Evolutionary conservation across 257 asterid genomes (phyloP), one percentile per base, ranked within the genome.

Genomic region (Petunia secreta): DNA sequence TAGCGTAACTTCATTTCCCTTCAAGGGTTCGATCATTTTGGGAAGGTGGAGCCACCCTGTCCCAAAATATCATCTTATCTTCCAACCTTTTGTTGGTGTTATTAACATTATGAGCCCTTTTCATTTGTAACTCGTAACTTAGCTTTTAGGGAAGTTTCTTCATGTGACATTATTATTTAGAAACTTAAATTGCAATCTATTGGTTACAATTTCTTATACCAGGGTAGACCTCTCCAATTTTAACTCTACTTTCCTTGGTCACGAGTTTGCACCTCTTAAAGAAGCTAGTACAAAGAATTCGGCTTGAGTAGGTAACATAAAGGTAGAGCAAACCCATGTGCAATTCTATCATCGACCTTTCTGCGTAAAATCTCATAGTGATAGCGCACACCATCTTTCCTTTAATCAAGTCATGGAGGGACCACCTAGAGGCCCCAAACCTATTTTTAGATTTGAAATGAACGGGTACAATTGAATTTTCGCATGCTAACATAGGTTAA

Each of bases 1-100:
- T 6, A 6, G 25, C 43, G 46, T 15, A 57, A 1, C 3, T 57
- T 57, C 8, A 1, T 34, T 57, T 8, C 10, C 10, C 11, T 36
- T 2, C 6, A 15, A 25, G 38, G 44, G 5, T 48, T 1, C 60
- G 10, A 48, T 10, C 34, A 25, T 71, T 48, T 71, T 41, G 4
- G 4, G 1, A 48, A 71, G 60, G 77, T 71, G 57, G 75, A 68
- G 75, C 75, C 75, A 16, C 40, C 4, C 57, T 44, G 40, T 16
- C 1, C 16, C 57, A 68, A 68, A 68, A 68, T 44, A 68, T 44
- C 75, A 37, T 68, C 57, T 66, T 9, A 14, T 41, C 36, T 7
- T 15, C 75, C 75, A 3, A 14, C 57, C 57, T 44, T 68, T n/a
- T n/a, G 39, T 67, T 5, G 11, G 16, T 69, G 59, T 9, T 46